Percentiles rank a stretch among this genome's conserved stretches.
Evolutionary conservation across 2,329 filamentous ascomycete species (phyloP).

Genomic region (Pyrenophora seminiperda): DNA sequence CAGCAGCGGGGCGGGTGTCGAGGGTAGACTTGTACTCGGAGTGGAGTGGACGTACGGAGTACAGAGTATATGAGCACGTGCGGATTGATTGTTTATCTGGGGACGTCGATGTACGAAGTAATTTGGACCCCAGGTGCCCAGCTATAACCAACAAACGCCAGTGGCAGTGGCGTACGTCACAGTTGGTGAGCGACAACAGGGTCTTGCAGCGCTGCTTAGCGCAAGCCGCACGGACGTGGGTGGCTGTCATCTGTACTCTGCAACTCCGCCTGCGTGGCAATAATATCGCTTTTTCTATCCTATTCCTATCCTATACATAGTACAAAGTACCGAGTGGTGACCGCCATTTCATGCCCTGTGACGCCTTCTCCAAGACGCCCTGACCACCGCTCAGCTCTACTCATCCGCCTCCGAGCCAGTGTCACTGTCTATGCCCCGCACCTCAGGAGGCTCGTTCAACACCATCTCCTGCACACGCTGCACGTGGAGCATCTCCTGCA

Average conservation of each 20-base stretch:
- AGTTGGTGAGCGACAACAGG: conserved; percentile 10
- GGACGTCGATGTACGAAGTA: conserved; percentile 1
- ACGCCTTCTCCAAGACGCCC: not conserved
- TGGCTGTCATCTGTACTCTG: conserved; percentile 13
- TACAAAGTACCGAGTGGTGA: no score
- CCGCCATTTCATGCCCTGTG: not conserved
- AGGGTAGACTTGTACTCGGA: not conserved
- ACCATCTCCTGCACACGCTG: conserved; percentile 35
- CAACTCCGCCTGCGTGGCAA: conserved; percentile 1
- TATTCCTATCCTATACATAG: no score
- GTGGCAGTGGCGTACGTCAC: conserved; percentile 26
- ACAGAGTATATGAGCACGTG: conserved; percentile 22
- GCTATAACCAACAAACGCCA: conserved; percentile 25
- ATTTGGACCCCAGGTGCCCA: no score
- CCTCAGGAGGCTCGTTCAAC: conserved; percentile 26
- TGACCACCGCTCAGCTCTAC: not conserved
- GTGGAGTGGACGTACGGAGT: conserved; percentile 1
- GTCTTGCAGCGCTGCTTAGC: conserved; percentile 9
- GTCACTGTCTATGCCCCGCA: conserved; percentile 1
- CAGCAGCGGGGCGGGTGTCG: not conserved
- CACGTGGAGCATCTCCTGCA: conserved; percentile 28
- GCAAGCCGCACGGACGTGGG: conserved; percentile 18
- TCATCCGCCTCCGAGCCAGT: conserved; percentile 21
- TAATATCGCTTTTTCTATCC: conserved; percentile 1
- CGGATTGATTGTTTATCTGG: conserved; percentile 6